Evolutionary conservation across 2,329 filamentous ascomycete species (phyloP), one percentile per base, ranked within the genome.

Genomic region (Atkinsonella hypoxylon): DNA sequence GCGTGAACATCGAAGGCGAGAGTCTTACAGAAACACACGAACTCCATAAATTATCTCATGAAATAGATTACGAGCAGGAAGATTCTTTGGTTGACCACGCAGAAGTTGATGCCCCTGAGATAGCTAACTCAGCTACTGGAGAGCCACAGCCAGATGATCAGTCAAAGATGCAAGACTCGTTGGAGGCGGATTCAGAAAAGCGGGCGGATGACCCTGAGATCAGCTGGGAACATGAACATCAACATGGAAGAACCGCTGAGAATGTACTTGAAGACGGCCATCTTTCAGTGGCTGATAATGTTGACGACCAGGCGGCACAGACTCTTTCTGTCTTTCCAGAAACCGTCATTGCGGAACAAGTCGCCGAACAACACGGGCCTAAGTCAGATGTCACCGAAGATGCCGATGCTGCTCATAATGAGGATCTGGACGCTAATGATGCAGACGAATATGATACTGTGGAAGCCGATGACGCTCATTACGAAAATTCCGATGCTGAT

Each of bases 51-150:
- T 38, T 43, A 18, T 58, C 51, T 12, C 66, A 69, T 39, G 68
- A 71, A 46, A 67, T 66, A 26, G 66, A 65, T 41, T 67, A 68
- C 45, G 66, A 70, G 34, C 61, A 67, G 38, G 58, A 55, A 11
- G 57, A 60, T 36, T 26, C 47, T 17, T 32, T 30, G 15, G 17
- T 38, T 15, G 41, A 52, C 9, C 48, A 10, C 13, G 22, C 15
- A 20, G 15, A 30, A 4, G 47, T 46, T 5, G 32, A 17, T 39
- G 31, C 26, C 38, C n/a, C 48, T 15, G 44, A 17, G 22, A 31
- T 15, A 47, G 45, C 12, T 22, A 2, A 22, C 26, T 12, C 17
- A 44, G 40, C 38, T 15, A 34, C 47, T 9, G 32, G n/a, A 15
- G 50, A 52, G 30, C 45, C 43, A 45, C 38, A 47, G 26, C 44